phyloP scores from a whole-genome alignment of 345 rosid species.

The Eucalyptus regnans region DNA sequence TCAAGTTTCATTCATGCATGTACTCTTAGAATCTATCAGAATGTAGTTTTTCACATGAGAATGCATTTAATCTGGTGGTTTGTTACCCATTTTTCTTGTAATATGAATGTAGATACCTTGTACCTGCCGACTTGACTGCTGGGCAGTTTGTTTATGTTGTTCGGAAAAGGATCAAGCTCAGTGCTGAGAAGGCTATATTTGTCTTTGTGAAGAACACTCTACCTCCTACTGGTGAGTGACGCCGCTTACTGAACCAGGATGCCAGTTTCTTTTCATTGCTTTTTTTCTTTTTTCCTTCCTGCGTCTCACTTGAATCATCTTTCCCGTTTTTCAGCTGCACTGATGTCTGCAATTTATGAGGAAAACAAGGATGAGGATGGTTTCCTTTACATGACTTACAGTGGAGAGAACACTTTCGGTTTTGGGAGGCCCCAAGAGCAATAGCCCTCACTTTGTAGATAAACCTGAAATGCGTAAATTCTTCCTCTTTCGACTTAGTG shows the following conservation, averaged over 20 bases:
- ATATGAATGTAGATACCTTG: constrained; percentile 45
- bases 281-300: background rate
- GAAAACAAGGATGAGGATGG: constrained; percentile 71
- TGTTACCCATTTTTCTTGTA: background rate
- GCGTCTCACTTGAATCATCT: background rate
- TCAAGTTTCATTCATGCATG: background rate
- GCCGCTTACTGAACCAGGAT: background rate
- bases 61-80: background rate
- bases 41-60: background rate
- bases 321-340: constrained; percentile 22
- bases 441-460: background rate
- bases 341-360: constrained; percentile 55
- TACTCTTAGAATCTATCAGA: background rate
- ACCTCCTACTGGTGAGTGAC: constrained; percentile 48
- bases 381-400: constrained; percentile 67
- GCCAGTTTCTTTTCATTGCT: background rate
- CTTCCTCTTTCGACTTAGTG: background rate
- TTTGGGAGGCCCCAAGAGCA: background rate
- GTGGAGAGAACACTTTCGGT: constrained; percentile 75
- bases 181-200: constrained; percentile 74
- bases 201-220: constrained; percentile 53
- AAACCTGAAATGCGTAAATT: constrained; percentile 17
- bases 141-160: constrained; percentile 76
- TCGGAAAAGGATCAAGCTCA: constrained; percentile 66
- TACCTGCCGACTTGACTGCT: constrained; percentile 62